Base-by-base conservation (phyloP, 2,329 filamentous ascomycete genomes). In the Diaporthe citriasiana region DNA sequence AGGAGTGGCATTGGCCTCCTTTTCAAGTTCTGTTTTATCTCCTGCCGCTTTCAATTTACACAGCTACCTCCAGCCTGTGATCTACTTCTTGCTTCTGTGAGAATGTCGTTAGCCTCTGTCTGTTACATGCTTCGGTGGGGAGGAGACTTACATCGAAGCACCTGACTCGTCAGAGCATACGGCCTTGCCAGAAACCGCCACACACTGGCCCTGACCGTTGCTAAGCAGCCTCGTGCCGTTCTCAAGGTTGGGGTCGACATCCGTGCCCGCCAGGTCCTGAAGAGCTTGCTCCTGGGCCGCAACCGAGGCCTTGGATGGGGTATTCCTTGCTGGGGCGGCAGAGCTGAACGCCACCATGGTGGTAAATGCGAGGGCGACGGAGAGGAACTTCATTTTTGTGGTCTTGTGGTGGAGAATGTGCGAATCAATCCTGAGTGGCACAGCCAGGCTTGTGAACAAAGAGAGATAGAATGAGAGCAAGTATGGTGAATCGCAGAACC, bases 91-190 rank as follows among this genome's bases (percentile, higher is more conserved):
- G 47, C 47, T 27, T 51, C 47, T 51, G 47, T 27, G n/a, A 27
- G n/a, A 15, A n/a, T 51, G n/a, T 51, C n/a, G 47, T 51, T 51
- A 51, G n/a, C n/a, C 47, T 51, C 47, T 13, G 47, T 51, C 47
- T 51, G n/a, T 51, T 1, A 15, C 47, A 51, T 51, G n/a, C 12
- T 51, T 51, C 47, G 8, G 47, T 27, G n/a, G 3, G 27, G 47
- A 51, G n/a, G 47, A 51, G 47, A 51, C 47, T 51, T 27, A 51
- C 47, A 51, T 51, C 47, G 47, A 25, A 51, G 47, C 47, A 51
- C 47, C 47, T 51, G 47, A 51, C 47, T 51, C 47, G 47, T 51
- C 47, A 27, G 47, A 51, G n/a, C 47, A 51, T 51, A 51, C 47
- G 9, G 47, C 47, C 47, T 15, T 51, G 9, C 47, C 47, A 51